Conservation (phyloP, 306 rosid genomes). For the Prunus campanulata region DNA sequence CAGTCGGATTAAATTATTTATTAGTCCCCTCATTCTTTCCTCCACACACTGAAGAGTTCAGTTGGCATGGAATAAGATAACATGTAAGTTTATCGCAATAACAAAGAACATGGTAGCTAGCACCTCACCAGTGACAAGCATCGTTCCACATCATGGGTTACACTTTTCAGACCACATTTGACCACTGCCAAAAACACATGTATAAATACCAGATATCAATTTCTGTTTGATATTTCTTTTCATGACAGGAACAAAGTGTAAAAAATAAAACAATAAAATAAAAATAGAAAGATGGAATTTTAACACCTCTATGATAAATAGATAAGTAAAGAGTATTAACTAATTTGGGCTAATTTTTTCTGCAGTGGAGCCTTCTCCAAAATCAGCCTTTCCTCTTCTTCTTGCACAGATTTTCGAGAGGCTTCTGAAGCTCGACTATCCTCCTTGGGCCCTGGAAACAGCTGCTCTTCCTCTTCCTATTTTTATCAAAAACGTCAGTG, state of each 20-base stretch:
- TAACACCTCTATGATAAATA: slow-evolving; percentile 16
- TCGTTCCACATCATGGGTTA: slow-evolving; percentile 60
- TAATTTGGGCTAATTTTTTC: slow-evolving; percentile 61
- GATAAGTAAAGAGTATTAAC: slow-evolving; percentile 41
- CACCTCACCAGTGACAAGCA: slow-evolving; percentile 87
- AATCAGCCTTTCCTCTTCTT: slow-evolving; percentile 80
- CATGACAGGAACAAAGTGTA: slow-evolving; percentile 11
- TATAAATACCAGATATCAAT: slow-evolving; percentile 13
- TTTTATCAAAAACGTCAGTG: slow-evolving; percentile 17
- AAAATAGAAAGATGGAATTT: slow-evolving; percentile 13
- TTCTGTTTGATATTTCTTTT: not conserved
- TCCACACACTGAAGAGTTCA: slow-evolving; percentile 70
- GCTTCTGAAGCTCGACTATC: slow-evolving; percentile 79
- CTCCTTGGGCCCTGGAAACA: slow-evolving; percentile 73
- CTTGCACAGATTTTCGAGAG: slow-evolving; percentile 72
- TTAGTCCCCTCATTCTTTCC: slow-evolving; percentile 82
- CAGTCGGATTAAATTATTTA: slow-evolving; percentile 65
- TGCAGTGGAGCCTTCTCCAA: slow-evolving; percentile 69
- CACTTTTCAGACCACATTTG: slow-evolving; percentile 64
- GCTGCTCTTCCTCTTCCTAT: slow-evolving; percentile 88
- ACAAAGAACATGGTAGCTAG: slow-evolving; percentile 16
- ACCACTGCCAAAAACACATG: slow-evolving; percentile 53
- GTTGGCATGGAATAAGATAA: slow-evolving; percentile 26
- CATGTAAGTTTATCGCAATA: slow-evolving; percentile 15
- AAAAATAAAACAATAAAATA: not conserved